These are phyloP conservation scores for Naganishia sp. DNA, from an alignment of 1,284 basidiomycete genomes.

Conservation along the genomic window DNA sequence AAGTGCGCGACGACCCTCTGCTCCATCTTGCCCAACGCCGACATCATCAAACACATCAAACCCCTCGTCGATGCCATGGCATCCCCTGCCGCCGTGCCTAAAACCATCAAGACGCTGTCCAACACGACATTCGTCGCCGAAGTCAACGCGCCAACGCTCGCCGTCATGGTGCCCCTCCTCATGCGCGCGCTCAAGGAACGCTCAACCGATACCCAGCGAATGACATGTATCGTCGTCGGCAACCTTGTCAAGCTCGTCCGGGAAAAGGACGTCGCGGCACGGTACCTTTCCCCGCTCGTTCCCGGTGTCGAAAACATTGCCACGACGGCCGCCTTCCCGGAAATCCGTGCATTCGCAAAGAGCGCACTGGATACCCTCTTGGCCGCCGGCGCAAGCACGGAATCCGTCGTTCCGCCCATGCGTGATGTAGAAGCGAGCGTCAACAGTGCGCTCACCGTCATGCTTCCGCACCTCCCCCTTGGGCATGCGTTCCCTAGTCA, in stretches of 20 bases:
- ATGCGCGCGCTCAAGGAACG: slow-evolving; percentile 92
- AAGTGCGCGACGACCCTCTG: slow-evolving; percentile 95
- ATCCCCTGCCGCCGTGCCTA: slow-evolving; percentile 76
- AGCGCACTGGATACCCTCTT: slow-evolving; percentile 72
- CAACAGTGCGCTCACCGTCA: slow-evolving; percentile 59
- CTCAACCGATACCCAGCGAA: slow-evolving; percentile 89
- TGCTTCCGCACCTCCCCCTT: slow-evolving; percentile 66
- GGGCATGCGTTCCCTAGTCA: slow-evolving; percentile 54
- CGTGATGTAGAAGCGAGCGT: slow-evolving; percentile 69
- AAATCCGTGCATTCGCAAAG: slow-evolving; percentile 89
- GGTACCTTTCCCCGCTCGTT: slow-evolving; percentile 83
- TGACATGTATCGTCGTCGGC: slow-evolving; percentile 84
- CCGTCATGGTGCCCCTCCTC: slow-evolving; percentile 91
- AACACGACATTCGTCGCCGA: slow-evolving; percentile 93
- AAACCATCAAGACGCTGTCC: slow-evolving; percentile 93
- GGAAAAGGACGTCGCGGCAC: slow-evolving; percentile 83
- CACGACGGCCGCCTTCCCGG: slow-evolving; percentile 90
- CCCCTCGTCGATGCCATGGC: slow-evolving; percentile 94
- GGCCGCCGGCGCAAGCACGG: slow-evolving; percentile 76
- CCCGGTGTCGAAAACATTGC: slow-evolving; percentile 92
- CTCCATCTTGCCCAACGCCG: slow-evolving; percentile 88
- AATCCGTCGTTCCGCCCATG: slow-evolving; percentile 61
- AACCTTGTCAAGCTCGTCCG: slow-evolving; percentile 98
- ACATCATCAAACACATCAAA: slow-evolving; percentile 86
- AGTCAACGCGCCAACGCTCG: slow-evolving; percentile 92